Conservation (phyloP, 2,329 filamentous ascomycete genomes). For the Fusarium secorum region DNA sequence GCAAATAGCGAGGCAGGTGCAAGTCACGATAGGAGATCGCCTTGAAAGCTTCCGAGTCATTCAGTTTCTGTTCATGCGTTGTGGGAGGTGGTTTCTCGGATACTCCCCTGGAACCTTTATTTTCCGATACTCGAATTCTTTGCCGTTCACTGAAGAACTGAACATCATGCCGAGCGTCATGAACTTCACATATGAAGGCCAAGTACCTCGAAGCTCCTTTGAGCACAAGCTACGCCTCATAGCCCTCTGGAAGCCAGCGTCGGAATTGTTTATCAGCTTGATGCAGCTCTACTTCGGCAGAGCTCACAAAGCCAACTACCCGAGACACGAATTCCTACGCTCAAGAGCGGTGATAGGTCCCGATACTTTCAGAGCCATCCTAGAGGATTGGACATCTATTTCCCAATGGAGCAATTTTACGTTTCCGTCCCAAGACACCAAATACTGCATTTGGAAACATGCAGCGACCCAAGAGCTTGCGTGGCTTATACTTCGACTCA, state of each 20-base stretch:
- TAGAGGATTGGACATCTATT: background rate
- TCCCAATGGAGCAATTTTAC: background rate
- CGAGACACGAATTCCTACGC: background rate
- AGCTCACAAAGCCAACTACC: background rate
- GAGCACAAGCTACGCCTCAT: background rate
- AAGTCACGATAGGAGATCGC: background rate
- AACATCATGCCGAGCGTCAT: background rate
- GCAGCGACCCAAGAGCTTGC: background rate
- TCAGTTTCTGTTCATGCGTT: background rate
- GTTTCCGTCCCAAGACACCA: background rate
- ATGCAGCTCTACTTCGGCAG: background rate
- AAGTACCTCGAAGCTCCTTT: background rate
- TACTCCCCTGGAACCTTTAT: conserved; percentile 31
- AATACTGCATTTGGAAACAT: background rate
- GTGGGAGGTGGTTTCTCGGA: background rate
- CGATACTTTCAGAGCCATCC: background rate
- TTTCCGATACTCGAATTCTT: conserved; percentile 31
- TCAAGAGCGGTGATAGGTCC: background rate
- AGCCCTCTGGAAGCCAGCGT: background rate
- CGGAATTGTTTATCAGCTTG: conserved; percentile 2
- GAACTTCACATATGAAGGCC: conserved; percentile 10
- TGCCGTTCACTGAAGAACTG: background rate
- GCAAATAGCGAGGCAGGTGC: background rate
- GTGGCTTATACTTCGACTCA: background rate
- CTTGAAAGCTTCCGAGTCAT: background rate